Evolutionary conservation across 2,329 filamentous ascomycete species (phyloP), one percentile per base, ranked within the genome.

Genomic region (Catunica adiposa): DNA sequence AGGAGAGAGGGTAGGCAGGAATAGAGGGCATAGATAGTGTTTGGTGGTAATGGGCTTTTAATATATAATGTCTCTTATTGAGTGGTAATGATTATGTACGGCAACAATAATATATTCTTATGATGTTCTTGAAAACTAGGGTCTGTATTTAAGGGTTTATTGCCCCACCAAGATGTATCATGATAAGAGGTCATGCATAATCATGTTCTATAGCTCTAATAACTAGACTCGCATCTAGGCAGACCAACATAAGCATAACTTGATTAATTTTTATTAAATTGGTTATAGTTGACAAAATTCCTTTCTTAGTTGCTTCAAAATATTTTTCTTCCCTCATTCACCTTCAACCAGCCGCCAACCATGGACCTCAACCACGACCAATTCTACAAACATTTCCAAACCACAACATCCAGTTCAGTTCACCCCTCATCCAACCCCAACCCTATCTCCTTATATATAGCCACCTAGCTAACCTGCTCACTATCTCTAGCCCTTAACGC

Each of bases 341-440:
- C 20, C 26, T 5, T 25, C 40, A n/a, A n/a, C 15, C 2, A 48
- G 26, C 22, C 15, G 9, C 23, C 3, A n/a, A 25, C 22, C 3
- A 70, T 70, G 68, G 64, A 66, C 59, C 72, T 76, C 58, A 69
- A 79, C 57, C 92, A 89, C 62, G 83, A 90, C 64, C 80, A 80
- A 38, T 95, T 95, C 71, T 89, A 90, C 67, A 79, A 81, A 62
- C 84, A 88, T 65, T 95, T 95, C 64, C 83, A 87, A 61, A 76
- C 82, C 62, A 82, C 86, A 67, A 79, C 85, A 53, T 79, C 79
- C 50, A 76, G 86, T 89, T 20, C n/a, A 6, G 9, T 7, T 6
- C 40, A n/a, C 20, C 15, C 40, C 40, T 15, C 15, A 44, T 4
- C 15, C 15, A 20, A 2, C 40, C 11, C 40, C 40, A 44, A 44